Conservation (phyloP, 2,329 filamentous ascomycete species). For the Colletotrichum sp. region DNA sequence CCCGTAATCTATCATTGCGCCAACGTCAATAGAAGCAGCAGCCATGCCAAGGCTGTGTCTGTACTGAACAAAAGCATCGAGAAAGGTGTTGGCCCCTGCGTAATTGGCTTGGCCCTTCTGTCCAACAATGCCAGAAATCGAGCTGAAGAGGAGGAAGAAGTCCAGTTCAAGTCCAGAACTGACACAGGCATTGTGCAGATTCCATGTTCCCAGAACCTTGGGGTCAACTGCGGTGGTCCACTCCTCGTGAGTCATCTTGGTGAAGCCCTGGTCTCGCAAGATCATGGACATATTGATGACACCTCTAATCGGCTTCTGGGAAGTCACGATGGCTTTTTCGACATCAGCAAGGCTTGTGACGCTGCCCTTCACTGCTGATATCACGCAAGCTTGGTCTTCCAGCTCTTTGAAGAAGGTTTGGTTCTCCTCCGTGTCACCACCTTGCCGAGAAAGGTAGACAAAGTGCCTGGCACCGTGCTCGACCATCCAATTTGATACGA, state of each 20-base stretch:
- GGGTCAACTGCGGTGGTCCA: constrained; percentile 30
- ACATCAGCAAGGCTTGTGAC: constrained; percentile 27
- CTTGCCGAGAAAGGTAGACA: constrained; percentile 14
- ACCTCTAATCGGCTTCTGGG: constrained; percentile 35
- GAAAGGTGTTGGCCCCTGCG: constrained; percentile 42
- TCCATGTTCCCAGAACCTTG: constrained; percentile 40
- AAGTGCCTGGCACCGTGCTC: constrained; percentile 25
- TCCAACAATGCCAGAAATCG: constrained; percentile 33
- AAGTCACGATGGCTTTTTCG: constrained; percentile 22
- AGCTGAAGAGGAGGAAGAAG: constrained; percentile 36
- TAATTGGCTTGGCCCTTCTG: constrained; percentile 44
- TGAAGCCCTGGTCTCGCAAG: constrained; percentile 10
- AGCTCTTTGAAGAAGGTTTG: background rate
- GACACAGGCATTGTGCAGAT: constrained; percentile 35
- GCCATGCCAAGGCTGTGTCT: constrained; percentile 37
- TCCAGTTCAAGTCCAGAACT: constrained; percentile 20
- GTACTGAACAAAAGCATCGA: constrained; percentile 42
- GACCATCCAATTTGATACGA: constrained; percentile 27
- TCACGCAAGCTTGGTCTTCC: background rate
- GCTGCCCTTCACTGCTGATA: background rate
- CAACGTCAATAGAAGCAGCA: constrained; percentile 42
- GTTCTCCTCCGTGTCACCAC: background rate
- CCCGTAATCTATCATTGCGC: constrained; percentile 38
- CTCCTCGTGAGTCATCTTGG: constrained; percentile 36
- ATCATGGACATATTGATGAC: constrained; percentile 47